phyloP scores from a whole-genome alignment of 345 rosid species.

The Linum lewisii region DNA sequence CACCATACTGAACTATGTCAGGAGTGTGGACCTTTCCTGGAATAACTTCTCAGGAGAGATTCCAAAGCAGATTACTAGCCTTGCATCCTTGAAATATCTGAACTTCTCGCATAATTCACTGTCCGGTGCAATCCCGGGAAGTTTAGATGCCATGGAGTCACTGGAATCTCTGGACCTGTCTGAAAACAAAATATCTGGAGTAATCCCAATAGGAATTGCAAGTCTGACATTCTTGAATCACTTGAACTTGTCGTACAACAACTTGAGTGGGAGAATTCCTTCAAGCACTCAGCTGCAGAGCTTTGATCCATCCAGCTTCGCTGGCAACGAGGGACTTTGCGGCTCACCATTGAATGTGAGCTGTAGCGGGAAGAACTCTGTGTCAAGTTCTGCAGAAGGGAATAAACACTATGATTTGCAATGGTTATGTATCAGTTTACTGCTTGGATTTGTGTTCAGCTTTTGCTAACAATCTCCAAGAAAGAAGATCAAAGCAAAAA shows the following conservation, averaged over 20 bases:
- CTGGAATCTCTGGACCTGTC: conserved; percentile 1
- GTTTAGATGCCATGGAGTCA: not conserved
- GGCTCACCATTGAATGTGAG: conserved; percentile 7
- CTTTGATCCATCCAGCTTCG: conserved; percentile 14
- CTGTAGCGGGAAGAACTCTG: not conserved
- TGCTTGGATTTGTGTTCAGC: not conserved
- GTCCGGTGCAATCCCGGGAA: conserved; percentile 18
- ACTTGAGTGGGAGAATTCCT: conserved; percentile 14
- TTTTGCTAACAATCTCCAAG: no score
- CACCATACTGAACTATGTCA: conserved; percentile 7
- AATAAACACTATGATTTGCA: not conserved
- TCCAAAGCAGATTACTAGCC: conserved; percentile 15
- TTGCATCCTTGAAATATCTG: conserved; percentile 15
- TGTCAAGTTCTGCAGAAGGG: not conserved
- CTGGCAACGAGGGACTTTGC: conserved; percentile 19
- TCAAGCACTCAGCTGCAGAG: conserved; percentile 12
- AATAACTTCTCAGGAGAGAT: conserved; percentile 17
- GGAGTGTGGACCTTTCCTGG: conserved; percentile 13
- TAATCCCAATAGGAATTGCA: not conserved
- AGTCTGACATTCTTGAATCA: not conserved
- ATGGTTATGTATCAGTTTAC: not conserved
- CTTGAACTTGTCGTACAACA: conserved; percentile 12
- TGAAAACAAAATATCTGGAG: not conserved
- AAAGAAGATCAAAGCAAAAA: no score
- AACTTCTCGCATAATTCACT: conserved; percentile 20